These are phyloP conservation scores for Lunularia cruciata DNA, from an alignment of 225 moss, liverwort and hornwort genomes.

Conservation along the genomic window DNA sequence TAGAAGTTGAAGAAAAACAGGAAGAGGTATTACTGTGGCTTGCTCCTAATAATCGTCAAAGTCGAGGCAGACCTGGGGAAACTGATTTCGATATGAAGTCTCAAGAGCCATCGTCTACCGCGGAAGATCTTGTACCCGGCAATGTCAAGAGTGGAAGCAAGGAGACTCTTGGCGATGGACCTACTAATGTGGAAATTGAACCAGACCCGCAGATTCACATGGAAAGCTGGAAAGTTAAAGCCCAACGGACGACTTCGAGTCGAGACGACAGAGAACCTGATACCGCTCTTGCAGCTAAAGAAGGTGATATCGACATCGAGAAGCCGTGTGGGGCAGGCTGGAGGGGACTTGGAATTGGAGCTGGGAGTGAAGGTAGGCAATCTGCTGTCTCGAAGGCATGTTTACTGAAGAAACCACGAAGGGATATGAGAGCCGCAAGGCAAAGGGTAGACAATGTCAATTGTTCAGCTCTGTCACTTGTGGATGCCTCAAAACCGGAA, in stretches of 20 bases:
- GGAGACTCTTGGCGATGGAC: not conserved
- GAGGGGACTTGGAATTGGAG: conserved; percentile 26
- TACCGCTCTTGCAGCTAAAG: not conserved
- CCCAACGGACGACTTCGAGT: not conserved
- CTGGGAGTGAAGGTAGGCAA: not conserved
- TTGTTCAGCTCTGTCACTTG: not conserved
- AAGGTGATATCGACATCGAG: not conserved
- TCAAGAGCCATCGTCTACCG: not conserved
- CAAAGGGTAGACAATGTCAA: conserved; percentile 10
- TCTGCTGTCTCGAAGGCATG: conserved; percentile 6
- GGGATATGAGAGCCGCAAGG: conserved; percentile 5
- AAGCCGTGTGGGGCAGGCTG: conserved; percentile 27
- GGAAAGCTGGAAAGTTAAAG: too few species aligned
- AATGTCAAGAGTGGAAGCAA: not conserved
- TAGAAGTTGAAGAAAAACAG: conserved; percentile 4
- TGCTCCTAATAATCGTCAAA: conserved; percentile 12
- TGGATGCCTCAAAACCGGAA: not conserved
- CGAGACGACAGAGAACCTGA: not conserved
- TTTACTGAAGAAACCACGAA: conserved; percentile 19
- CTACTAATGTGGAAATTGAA: not conserved
- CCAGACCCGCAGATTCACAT: not conserved
- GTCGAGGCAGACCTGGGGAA: conserved; percentile 1
- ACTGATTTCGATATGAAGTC: not conserved
- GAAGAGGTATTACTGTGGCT: conserved; percentile 37
- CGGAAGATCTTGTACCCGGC: too few species aligned